Base-by-base conservation (phyloP, 2,329 filamentous ascomycete species). In the Scolecobasidium constrictum region DNA sequence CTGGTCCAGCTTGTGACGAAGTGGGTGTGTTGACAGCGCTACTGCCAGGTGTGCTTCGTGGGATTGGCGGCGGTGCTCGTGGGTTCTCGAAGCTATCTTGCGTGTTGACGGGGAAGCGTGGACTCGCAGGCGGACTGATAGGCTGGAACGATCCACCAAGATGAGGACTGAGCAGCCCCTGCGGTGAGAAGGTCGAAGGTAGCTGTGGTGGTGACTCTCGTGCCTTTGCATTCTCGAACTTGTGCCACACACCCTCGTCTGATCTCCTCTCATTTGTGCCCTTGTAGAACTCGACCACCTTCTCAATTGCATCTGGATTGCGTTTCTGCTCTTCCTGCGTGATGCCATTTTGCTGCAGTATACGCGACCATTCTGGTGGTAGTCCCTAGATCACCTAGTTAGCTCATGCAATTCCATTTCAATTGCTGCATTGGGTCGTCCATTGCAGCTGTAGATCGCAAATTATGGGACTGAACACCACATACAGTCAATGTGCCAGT, bases 221-320 rank as follows among this genome's bases (percentile, higher is more conserved):
- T 7, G 80, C 72, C 55, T 81, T 79, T 42, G 83, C 86, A 66
- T 94, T 81, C 55, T 93, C 86, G 61, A 98, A 95, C 62, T 98
- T 98, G 62, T 96, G 88, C 70, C 92, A 86, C 45, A 92, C 82
- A 54, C 85, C 83, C 56, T 94, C 86, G 58, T 95, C 86, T 48
- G 79, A 77, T 46, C 77, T 78, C 53, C 72, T 76, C 53, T 90
- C 86, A 19, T 85, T 83, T 50, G 86, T 94, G 66, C 94, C 90
- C 62, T 95, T 93, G 71, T 94, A 96, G 61, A 96, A 96, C 46
- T 83, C 85, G 64, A 98, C 81, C 54, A 98, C 92, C 61, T 96
- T 85, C 57, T 93, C 82, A 66, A 95, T 87, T 46, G 90, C 88
- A 62, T 96, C 87, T 3, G 92, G 92, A 57, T 96, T 87, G 63